Evolutionary conservation across 1,284 basidiomycete species (phyloP).

Genomic region (Leccinum fallax): DNA sequence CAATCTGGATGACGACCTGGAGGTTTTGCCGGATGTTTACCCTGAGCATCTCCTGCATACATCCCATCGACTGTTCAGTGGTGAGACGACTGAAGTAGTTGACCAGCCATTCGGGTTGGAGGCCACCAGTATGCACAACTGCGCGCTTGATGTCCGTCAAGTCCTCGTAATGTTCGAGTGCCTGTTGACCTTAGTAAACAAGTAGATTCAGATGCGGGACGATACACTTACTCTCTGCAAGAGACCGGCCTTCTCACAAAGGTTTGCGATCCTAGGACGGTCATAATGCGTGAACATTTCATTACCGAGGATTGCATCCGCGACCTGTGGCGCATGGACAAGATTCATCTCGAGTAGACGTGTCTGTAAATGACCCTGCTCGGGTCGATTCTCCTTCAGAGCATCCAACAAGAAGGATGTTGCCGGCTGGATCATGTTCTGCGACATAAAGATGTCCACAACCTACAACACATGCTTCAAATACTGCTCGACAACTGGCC

Average conservation of each 20-base stretch:
- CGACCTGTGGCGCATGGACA: constrained; percentile 96
- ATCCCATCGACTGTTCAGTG: constrained; percentile 98
- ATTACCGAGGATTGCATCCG: constrained; percentile 98
- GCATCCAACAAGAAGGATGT: constrained; percentile 98
- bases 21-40: constrained; percentile 98
- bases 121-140: constrained; percentile 89
- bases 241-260: constrained; percentile 98
- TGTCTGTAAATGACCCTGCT: constrained; percentile 96
- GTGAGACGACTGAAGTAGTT: constrained; percentile 97
- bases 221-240: constrained; percentile 75
- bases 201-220: not conserved
- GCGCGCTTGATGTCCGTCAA: constrained; percentile 97
- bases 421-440: constrained; percentile 99
- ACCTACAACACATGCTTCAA: constrained; percentile 50
- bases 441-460: constrained; percentile 98
- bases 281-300: constrained; percentile 99
- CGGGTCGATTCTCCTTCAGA: constrained; percentile 99
- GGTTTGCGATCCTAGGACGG: constrained; percentile 93
- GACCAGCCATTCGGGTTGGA: constrained; percentile 96
- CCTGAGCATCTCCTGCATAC: constrained; percentile 96
- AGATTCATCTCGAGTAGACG: constrained; percentile 98
- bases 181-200: constrained; percentile 50
- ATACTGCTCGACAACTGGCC: not conserved
- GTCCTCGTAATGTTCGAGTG: constrained; percentile 98
- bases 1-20: constrained; percentile 96